phyloP scores from a whole-genome alignment of 2,329 filamentous ascomycete species.

The Fusarium humuli region DNA sequence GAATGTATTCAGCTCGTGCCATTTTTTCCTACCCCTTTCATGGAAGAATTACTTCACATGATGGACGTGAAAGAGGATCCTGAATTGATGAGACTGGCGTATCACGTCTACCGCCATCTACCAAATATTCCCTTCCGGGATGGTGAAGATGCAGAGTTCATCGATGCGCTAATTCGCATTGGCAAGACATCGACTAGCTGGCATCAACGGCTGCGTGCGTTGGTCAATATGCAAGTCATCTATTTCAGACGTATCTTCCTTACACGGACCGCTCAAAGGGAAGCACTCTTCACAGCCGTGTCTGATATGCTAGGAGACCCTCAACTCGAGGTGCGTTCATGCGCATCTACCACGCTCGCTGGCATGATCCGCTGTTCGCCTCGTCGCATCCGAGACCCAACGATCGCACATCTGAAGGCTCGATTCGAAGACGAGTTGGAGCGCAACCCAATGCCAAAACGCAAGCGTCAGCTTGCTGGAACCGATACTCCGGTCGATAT shows the following conservation, averaged over 20 bases:
- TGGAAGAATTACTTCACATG: slow-evolving; percentile 96
- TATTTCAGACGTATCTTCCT: slow-evolving; percentile 98
- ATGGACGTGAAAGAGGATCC: slow-evolving; percentile 99
- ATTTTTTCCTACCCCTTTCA: slow-evolving; percentile 91
- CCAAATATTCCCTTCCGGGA: slow-evolving; percentile 93
- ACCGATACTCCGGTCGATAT: slow-evolving; percentile 77
- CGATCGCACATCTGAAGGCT: slow-evolving; percentile 79
- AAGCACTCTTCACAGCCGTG: slow-evolving; percentile 89
- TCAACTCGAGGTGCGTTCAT: slow-evolving; percentile 93
- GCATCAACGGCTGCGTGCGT: slow-evolving; percentile 93
- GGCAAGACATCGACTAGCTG: slow-evolving; percentile 86
- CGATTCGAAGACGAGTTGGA: slow-evolving; percentile 83
- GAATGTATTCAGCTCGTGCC: slow-evolving; percentile 91
- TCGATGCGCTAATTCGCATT: slow-evolving; percentile 86
- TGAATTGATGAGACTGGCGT: slow-evolving; percentile 92
- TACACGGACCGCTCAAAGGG: slow-evolving; percentile 78
- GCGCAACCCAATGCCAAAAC: slow-evolving; percentile 88
- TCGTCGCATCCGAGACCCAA: slow-evolving; percentile 78
- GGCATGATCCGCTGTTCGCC: slow-evolving; percentile 99
- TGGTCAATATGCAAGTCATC: slow-evolving; percentile 98
- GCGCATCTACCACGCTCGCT: slow-evolving; percentile 90
- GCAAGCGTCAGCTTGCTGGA: slow-evolving; percentile 66
- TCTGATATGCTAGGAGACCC: slow-evolving; percentile 92
- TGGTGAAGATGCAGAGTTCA: slow-evolving; percentile 86
- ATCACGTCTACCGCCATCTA: slow-evolving; percentile 95